Conservation (phyloP, 306 rosid genomes). For the Malus domestica region DNA sequence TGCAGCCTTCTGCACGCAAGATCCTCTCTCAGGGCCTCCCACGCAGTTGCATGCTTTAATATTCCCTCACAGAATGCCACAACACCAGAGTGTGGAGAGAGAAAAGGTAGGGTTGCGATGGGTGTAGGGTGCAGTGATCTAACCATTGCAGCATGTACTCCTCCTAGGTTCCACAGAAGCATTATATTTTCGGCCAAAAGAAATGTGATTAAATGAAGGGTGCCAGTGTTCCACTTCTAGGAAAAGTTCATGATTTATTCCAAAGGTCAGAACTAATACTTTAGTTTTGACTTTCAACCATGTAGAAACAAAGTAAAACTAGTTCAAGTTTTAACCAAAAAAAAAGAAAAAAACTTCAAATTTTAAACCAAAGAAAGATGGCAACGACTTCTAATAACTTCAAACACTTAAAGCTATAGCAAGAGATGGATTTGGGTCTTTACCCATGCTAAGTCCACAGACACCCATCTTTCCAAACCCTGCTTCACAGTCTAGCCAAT, state of each 20-base stretch:
- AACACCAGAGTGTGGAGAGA: constrained; percentile 91
- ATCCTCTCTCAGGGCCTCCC: constrained; percentile 88
- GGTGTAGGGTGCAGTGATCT: constrained; percentile 97
- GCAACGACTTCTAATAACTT: neutral
- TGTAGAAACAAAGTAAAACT: neutral
- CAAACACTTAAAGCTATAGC: constrained; percentile 1
- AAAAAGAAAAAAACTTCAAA: no score
- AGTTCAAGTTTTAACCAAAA: neutral
- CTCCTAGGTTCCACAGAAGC: constrained; percentile 52
- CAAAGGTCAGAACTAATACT: neutral
- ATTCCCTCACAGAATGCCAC: constrained; percentile 99
- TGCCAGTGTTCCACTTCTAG: neutral
- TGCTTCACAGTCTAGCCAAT: constrained; percentile 83
- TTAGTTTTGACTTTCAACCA: neutral
- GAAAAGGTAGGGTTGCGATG: constrained; percentile 89
- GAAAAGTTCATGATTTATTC: neutral
- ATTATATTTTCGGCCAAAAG: constrained; percentile 16
- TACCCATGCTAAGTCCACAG: constrained; percentile 99
- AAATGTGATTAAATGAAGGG: constrained; percentile 9
- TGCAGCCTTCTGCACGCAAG: constrained; percentile 57
- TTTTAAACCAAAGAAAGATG: neutral
- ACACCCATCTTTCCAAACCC: constrained; percentile 95
- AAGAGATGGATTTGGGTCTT: constrained; percentile 24
- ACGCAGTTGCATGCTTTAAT: constrained; percentile 88
- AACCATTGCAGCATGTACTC: constrained; percentile 99